These are phyloP conservation scores for Trichophyton mentagrophytes DNA, from an alignment of 2,329 filamentous ascomycete species.

Conservation along the genomic window DNA sequence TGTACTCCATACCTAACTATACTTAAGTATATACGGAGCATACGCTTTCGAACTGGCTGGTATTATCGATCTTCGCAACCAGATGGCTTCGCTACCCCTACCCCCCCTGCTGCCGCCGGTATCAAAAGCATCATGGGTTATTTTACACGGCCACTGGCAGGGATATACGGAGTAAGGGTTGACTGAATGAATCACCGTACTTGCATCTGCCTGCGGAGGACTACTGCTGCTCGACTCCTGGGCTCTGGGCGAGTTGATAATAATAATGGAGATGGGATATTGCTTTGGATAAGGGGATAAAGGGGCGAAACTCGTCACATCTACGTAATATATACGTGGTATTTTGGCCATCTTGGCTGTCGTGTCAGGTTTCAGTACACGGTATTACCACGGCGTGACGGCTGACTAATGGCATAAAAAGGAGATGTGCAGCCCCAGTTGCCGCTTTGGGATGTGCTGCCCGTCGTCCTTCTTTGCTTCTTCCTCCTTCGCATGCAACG, in stretches of 20 bases:
- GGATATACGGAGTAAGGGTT: no score
- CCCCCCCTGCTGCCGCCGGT: neutral
- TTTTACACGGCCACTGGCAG: no score
- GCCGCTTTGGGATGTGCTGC: neutral
- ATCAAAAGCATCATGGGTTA: neutral
- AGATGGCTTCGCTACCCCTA: neutral
- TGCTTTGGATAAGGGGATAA: neutral
- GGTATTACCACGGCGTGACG: neutral
- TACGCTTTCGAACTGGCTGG: neutral
- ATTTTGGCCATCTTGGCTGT: neutral
- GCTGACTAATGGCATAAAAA: neutral
- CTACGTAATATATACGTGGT: neutral
- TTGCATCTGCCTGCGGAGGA: no score
- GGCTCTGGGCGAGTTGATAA: no score
- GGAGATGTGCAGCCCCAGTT: neutral
- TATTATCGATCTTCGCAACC: neutral
- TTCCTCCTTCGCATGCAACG: neutral
- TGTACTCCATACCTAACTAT: no score
- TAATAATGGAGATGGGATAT: no score
- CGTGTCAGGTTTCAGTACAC: neutral
- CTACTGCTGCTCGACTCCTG: no score
- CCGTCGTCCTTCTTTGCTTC: neutral
- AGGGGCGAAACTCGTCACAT: slow-evolving; percentile 1
- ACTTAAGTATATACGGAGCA: neutral
- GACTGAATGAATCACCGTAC: no score